A percentile compares a stretch with the other conserved stretches of the same genome.
These are phyloP conservation scores for Myxozyma lipomycoides DNA, from an alignment of 805 yeast species.

Conservation along the genomic window DNA sequence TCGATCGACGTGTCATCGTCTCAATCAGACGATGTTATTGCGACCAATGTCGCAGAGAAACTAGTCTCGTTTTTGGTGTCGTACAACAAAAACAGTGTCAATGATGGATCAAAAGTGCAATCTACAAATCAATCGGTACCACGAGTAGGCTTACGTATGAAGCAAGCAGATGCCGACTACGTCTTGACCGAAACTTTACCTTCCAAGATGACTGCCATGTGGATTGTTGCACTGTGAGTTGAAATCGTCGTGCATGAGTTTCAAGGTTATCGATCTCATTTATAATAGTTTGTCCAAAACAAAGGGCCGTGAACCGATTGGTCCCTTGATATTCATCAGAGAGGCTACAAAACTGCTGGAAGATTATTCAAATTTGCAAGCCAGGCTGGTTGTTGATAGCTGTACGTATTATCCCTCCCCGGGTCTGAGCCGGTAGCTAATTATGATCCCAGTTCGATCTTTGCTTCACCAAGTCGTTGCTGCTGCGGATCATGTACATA, in stretches of 20 bases:
- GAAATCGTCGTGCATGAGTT: too few species aligned
- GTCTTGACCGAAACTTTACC: constrained; percentile 12
- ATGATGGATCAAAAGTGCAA: not conserved
- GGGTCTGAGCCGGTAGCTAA: not conserved
- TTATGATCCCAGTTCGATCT: constrained; percentile 4
- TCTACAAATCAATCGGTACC: not conserved
- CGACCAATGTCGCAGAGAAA: not conserved
- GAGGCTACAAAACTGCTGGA: constrained; percentile 2
- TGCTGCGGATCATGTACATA: constrained; percentile 2
- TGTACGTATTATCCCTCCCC: constrained; percentile 1
- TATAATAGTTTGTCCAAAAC: too few species aligned
- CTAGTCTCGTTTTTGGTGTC: not conserved
- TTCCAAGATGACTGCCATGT: constrained; percentile 9
- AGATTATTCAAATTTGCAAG: constrained; percentile 8
- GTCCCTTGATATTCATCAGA: constrained; percentile 5
- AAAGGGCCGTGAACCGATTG: too few species aligned
- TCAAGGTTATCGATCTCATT: too few species aligned
- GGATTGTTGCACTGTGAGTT: constrained; percentile 23
- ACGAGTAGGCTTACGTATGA: not conserved
- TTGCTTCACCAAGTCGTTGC: constrained; percentile 3
- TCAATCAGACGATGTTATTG: not conserved
- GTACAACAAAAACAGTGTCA: not conserved
- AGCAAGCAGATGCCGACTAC: constrained; percentile 5
- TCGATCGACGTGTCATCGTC: not conserved
- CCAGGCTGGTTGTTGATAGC: constrained; percentile 9